Evolutionary conservation across 2,329 filamentous ascomycete genomes (phyloP).

Genomic region (Arthroderma sp.): DNA sequence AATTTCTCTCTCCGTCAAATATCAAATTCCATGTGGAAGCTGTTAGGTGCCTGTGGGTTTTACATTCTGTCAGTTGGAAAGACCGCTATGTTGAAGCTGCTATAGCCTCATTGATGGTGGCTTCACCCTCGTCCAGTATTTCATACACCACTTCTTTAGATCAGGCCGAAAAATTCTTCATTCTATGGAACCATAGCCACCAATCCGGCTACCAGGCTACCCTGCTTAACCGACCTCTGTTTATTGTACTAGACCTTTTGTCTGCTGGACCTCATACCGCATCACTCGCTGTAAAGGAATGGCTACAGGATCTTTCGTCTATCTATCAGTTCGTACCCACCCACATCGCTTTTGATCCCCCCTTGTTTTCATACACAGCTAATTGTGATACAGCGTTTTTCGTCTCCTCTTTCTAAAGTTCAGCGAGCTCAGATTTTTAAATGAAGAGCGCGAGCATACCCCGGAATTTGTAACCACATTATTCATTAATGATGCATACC

Average conservation of each 20-base stretch:
- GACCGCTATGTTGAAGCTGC: slow-evolving; percentile 70
- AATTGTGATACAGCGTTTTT: slow-evolving; percentile 20
- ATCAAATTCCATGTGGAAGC: slow-evolving; percentile 94
- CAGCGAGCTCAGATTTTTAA: slow-evolving; percentile 14
- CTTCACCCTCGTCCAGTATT: slow-evolving; percentile 22
- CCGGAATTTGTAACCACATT: slow-evolving; percentile 34
- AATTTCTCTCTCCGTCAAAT: slow-evolving; percentile 62
- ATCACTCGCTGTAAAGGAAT: slow-evolving; percentile 63
- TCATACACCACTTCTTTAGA: slow-evolving; percentile 20
- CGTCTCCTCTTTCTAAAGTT: slow-evolving; percentile 24
- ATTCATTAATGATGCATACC: slow-evolving; percentile 51
- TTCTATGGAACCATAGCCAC: slow-evolving; percentile 32
- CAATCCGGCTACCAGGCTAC: slow-evolving; percentile 32
- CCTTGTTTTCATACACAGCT: not conserved
- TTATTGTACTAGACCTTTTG: slow-evolving; percentile 68
- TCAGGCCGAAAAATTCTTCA: slow-evolving; percentile 28
- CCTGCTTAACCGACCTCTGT: slow-evolving; percentile 68
- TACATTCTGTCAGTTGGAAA: slow-evolving; percentile 58
- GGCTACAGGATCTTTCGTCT: slow-evolving; percentile 53
- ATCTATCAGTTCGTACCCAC: slow-evolving; percentile 36
- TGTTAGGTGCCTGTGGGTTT: slow-evolving; percentile 70
- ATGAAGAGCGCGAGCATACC: slow-evolving; percentile 7
- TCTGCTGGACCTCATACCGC: slow-evolving; percentile 58
- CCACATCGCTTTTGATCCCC: no score
- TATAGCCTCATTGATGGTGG: slow-evolving; percentile 56